phyloP scores from a whole-genome alignment of 805 yeast genomes.

The Saturnispora serradocipensis region DNA sequence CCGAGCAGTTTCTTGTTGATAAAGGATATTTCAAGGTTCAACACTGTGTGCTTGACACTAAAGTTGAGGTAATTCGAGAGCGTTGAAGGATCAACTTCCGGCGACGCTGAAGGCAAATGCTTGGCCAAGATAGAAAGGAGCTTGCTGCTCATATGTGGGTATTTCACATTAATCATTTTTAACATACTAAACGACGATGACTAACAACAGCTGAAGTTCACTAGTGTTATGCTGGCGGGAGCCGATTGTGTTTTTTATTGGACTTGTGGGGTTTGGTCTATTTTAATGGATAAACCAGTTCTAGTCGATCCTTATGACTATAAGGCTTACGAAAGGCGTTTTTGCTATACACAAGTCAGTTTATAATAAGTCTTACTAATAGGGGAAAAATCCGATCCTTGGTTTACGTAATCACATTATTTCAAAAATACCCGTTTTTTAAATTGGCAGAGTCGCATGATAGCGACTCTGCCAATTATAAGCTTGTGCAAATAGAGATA shows the following conservation, averaged over 20 bases:
- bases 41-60: conserved; percentile 39
- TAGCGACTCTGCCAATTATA: too few relatives aligned
- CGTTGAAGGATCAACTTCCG: conserved; percentile 70
- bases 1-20: conserved; percentile 45
- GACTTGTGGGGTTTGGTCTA: too few relatives aligned
- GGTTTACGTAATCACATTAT: background rate
- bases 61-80: conserved; percentile 60
- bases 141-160: conserved; percentile 23
- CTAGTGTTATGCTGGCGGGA: too few relatives aligned
- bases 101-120: conserved; percentile 31
- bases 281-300: too few relatives aligned
- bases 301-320: background rate
- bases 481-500: too few relatives aligned
- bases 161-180: conserved; percentile 7
- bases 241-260: too few relatives aligned
- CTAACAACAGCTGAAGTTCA: background rate
- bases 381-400: background rate
- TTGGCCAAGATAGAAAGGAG: conserved; percentile 20
- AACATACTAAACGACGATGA: background rate
- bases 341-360: background rate
- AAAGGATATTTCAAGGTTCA: conserved; percentile 51
- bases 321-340: background rate
- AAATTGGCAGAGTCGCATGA: background rate
- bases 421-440: background rate
- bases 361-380: too few relatives aligned